These are phyloP conservation scores for Rhynchospora breviuscula DNA, from an alignment of 176 grass and related monocot genomes.

Conservation along the genomic window DNA sequence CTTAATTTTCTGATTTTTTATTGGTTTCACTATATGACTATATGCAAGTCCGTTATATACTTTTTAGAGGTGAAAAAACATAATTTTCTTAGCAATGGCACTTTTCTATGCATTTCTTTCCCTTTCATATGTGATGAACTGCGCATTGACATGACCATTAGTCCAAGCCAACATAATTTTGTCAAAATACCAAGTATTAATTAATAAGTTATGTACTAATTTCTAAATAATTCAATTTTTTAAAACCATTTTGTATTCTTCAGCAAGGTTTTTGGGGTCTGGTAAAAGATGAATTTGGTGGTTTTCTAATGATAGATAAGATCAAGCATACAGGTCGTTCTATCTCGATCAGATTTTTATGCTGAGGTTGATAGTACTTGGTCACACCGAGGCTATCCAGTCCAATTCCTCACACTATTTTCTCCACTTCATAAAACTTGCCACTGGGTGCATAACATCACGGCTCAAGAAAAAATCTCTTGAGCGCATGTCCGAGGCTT, in stretches of 20 bases:
- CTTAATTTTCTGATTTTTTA: no score
- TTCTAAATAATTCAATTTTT: neutral
- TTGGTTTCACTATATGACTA: no score
- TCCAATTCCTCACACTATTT: slow-evolving; percentile 49
- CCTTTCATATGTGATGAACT: slow-evolving; percentile 35
- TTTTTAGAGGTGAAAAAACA: no score
- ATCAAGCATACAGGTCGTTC: neutral
- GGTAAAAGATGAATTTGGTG: neutral
- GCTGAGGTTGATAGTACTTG: slow-evolving; percentile 28
- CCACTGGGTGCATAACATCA: neutral
- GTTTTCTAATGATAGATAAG: neutral
- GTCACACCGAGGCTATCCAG: slow-evolving; percentile 46
- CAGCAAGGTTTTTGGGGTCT: neutral
- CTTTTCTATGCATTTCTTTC: no score
- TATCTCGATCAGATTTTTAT: neutral
- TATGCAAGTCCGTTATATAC: no score
- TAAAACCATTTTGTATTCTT: neutral
- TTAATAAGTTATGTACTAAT: neutral
- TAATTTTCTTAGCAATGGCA: no score
- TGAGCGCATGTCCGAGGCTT: no score
- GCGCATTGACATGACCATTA: slow-evolving; percentile 36
- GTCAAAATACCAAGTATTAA: neutral
- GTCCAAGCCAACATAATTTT: slow-evolving; percentile 52
- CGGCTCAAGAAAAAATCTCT: neutral
- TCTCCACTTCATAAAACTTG: slow-evolving; percentile 30